Conservation (phyloP, 805 yeast species). For the Ogataea methanolica region DNA sequence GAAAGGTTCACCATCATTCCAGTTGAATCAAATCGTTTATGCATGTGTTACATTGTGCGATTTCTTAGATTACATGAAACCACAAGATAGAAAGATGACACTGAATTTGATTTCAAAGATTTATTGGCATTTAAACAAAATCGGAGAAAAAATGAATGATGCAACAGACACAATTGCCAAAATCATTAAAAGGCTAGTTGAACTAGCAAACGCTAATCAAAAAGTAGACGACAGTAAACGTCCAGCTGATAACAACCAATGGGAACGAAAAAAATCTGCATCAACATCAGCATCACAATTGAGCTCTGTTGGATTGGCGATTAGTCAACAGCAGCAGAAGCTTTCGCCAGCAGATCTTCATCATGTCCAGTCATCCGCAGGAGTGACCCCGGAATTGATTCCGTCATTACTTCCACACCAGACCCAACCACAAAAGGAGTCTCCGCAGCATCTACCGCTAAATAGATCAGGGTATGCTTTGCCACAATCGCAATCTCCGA, state of each 20-base stretch:
- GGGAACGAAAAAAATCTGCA: not conserved
- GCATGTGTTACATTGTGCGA: constrained; percentile 51
- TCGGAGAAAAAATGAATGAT: constrained; percentile 53
- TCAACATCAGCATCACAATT: not conserved
- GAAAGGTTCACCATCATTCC: constrained; percentile 51
- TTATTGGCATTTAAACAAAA: constrained; percentile 55
- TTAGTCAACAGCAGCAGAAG: constrained; percentile 21
- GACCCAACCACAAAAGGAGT: not conserved
- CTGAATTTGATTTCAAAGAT: constrained; percentile 45
- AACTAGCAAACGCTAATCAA: constrained; percentile 32
- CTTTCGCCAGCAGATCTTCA: constrained; percentile 19
- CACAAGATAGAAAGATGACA: constrained; percentile 36
- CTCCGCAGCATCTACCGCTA: not conserved
- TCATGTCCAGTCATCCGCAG: not conserved
- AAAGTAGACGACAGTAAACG: constrained; percentile 8
- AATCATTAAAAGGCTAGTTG: constrained; percentile 47
- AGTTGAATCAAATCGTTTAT: constrained; percentile 49
- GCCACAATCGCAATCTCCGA: not conserved
- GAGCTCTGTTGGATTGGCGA: not conserved
- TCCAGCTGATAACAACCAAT: not conserved
- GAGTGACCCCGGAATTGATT: not conserved
- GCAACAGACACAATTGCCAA: constrained; percentile 58
- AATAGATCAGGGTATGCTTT: too few relatives aligned
- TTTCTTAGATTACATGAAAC: constrained; percentile 35
- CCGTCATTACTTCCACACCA: not conserved